phyloP scores from a whole-genome alignment of 768 basidiomycete genomes.

The Hortiboletus campestris region DNA sequence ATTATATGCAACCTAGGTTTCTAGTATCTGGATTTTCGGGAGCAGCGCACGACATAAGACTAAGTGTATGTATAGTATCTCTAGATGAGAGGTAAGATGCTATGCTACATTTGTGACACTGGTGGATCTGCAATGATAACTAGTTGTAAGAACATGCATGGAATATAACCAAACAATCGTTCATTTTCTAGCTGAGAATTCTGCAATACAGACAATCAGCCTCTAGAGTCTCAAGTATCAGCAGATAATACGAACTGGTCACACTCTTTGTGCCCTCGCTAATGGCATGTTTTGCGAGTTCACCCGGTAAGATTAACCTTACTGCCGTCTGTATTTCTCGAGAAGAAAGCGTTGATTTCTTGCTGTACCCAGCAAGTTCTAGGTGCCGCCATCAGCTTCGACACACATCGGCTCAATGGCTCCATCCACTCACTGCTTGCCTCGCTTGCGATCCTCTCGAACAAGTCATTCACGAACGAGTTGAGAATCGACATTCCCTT shows the following conservation, averaged over 20 bases:
- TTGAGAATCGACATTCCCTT: constrained; percentile 59
- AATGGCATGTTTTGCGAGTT: constrained; percentile 74
- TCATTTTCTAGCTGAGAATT: constrained; percentile 29
- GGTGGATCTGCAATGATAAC: background rate
- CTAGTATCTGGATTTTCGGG: constrained; percentile 2
- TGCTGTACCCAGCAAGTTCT: constrained; percentile 67
- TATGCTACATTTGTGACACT: constrained; percentile 23
- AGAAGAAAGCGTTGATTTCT: constrained; percentile 73
- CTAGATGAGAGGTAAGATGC: constrained; percentile 10
- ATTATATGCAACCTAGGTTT: constrained; percentile 18
- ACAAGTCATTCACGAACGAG: constrained; percentile 64
- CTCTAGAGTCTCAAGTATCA: background rate
- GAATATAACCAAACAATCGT: background rate
- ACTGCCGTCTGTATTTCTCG: constrained; percentile 73
- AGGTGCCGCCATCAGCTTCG: background rate
- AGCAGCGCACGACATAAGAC: background rate
- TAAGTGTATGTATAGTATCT: constrained; percentile 18
- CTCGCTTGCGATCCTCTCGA: constrained; percentile 56
- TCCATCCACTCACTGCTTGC: constrained; percentile 42
- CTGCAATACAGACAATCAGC: constrained; percentile 12
- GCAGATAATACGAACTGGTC: constrained; percentile 34
- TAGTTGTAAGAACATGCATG: background rate
- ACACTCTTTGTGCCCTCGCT: constrained; percentile 71
- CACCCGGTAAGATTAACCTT: constrained; percentile 67
- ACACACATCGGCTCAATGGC: background rate